Evolutionary conservation across 2,329 filamentous ascomycete genomes (phyloP), one percentile per base, ranked within the genome.

Genomic region (Calonectria pseudoreteaudii): DNA sequence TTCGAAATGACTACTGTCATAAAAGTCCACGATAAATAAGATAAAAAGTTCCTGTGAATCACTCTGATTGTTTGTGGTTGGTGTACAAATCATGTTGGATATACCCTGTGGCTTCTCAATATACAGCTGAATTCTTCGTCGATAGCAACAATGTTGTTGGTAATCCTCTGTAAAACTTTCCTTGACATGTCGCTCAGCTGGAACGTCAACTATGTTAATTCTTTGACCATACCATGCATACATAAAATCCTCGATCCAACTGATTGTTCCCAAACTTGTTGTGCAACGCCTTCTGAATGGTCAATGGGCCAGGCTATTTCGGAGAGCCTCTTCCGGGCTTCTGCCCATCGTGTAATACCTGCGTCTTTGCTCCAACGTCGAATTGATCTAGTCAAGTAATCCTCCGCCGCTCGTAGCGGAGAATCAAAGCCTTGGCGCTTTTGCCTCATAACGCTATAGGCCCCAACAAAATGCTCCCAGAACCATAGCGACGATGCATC

Each of bases 261-360:
- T 13, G 53, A 30, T 30, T 58, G 28, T 14, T 58, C 53, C 53
- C 53, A 58, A 58, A 58, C 53, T n/a, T 10, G 53, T 23, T 58
- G 16, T 8, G 53, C 30, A 20, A 58, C 9, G 14, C 18, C 30
- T 26, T 58, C 53, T 14, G 30, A 1, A 18, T 58, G 53, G 23
- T 36, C 16, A 10, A 9, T n/a, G 4, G 53, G 53, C 53, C 53
- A 58, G 13, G 53, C 30, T 36, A 58, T 36, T 36, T 36, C 53
- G 18, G 14, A 58, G 6, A 58, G 53, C 53, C 36, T 20, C 9
- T 58, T 36, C 4, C 30, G 53, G 30, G 53, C 53, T 23, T 58
- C 30, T 36, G 30, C 28, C 53, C 53, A 58, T n/a, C 1, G 2
- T 14, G 16, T n/a, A 14, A 58, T 58, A 18, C 53, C 53, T 4